A percentile compares a stretch with the other conserved stretches of the same genome.
These are phyloP conservation scores for Hawksworthiomyces lignivorus DNA, from an alignment of 2,329 filamentous ascomycete genomes.

Conservation along the genomic window DNA sequence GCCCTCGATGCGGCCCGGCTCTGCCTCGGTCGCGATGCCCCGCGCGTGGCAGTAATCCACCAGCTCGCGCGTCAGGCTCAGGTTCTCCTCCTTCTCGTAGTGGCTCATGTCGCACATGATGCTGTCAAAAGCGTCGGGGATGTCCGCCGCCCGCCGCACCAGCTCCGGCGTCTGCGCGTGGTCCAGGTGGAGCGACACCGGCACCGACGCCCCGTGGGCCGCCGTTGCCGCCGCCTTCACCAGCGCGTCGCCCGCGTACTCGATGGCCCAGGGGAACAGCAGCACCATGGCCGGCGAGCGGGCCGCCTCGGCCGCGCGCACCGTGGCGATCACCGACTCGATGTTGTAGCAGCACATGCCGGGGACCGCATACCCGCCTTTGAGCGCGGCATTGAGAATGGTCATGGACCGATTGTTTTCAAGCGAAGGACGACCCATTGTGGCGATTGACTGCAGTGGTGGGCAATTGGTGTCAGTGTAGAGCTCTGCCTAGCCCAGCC, in stretches of 20 bases:
- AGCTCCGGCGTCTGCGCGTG: conserved; percentile 58
- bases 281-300: conserved; percentile 62
- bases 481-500: no score
- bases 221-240: conserved; percentile 49
- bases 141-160: conserved; percentile 51
- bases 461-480: no score
- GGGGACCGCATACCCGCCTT: conserved; percentile 50
- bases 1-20: conserved; percentile 50
- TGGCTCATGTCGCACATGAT: conserved; percentile 72
- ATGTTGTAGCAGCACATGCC: conserved; percentile 45
- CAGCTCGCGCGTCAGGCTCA: conserved; percentile 52
- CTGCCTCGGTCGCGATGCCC: conserved; percentile 60
- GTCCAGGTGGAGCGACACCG: conserved; percentile 57
- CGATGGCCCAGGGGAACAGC: conserved; percentile 66
- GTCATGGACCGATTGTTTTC: conserved; percentile 42
- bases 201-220: conserved; percentile 48
- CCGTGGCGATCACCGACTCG: conserved; percentile 43
- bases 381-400: conserved; percentile 49
- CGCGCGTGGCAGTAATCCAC: conserved; percentile 55
- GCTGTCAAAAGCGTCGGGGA: conserved; percentile 54
- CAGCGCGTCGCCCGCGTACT: conserved; percentile 52
- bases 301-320: conserved; percentile 61
- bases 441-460: conserved; percentile 10
- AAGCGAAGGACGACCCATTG: conserved; percentile 30
- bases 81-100: conserved; percentile 60